These are phyloP conservation scores for Immersiella caudata DNA, from an alignment of 495 filamentous ascomycete genomes.

Conservation along the genomic window DNA sequence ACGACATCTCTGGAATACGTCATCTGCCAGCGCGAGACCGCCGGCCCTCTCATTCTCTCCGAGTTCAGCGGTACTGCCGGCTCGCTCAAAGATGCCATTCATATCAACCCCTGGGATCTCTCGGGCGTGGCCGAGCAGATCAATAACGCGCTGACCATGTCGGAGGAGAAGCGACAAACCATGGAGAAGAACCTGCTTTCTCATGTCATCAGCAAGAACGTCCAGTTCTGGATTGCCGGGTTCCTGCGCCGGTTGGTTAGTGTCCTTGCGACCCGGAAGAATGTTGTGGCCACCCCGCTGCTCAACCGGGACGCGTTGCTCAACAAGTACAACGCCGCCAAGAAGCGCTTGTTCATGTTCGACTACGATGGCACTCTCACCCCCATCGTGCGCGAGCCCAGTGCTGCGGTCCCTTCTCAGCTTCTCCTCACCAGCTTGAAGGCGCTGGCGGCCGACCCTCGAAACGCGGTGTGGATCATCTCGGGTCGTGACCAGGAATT, in stretches of 20 bases:
- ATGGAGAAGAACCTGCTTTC: constrained; percentile 70
- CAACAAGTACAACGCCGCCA: constrained; percentile 68
- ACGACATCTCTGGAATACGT: constrained; percentile 93
- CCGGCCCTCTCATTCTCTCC: constrained; percentile 86
- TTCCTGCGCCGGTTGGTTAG: constrained; percentile 75
- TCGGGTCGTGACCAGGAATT: constrained; percentile 90
- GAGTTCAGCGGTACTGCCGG: constrained; percentile 95
- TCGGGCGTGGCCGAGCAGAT: constrained; percentile 79
- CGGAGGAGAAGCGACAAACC: constrained; percentile 57
- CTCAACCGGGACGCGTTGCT: constrained; percentile 73
- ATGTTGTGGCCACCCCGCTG: constrained; percentile 74
- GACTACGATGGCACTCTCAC: constrained; percentile 99
- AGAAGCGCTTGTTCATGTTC: constrained; percentile 88
- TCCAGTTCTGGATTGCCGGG: constrained; percentile 78
- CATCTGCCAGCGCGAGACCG: constrained; percentile 80
- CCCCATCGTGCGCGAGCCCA: constrained; percentile 87
- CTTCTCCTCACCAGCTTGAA: constrained; percentile 77
- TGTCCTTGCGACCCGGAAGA: constrained; percentile 75
- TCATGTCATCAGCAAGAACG: constrained; percentile 80
- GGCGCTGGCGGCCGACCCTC: constrained; percentile 73
- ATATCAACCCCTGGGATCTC: constrained; percentile 94
- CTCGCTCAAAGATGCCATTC: constrained; percentile 78
- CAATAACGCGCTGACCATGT: constrained; percentile 75
- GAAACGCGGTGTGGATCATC: constrained; percentile 96
- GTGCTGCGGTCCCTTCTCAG: constrained; percentile 82